Evolutionary conservation across 352 stramenopile genomes (phyloP), one percentile per base, ranked within the genome.

Genomic region (Pythium rhizo-oryzae): DNA sequence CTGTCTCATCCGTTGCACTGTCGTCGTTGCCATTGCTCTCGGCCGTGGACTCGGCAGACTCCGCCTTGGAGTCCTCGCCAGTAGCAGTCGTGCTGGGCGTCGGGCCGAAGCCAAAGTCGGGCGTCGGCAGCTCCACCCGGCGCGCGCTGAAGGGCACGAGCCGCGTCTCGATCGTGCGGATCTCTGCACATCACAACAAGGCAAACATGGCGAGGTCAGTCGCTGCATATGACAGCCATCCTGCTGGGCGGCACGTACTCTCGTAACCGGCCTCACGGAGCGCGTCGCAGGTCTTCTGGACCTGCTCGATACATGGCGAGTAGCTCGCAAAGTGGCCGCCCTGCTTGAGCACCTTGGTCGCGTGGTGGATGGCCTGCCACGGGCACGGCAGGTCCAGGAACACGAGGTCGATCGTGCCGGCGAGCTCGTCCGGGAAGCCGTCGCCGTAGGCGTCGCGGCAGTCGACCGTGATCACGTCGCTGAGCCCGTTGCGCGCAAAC

Each of bases 291-390:
- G 89, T 96, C 67, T 94, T 93, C 76, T 99, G 95, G 30, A 99
- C 97, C 77, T 99, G 98, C 81, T 99, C 98, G 56, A 99, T 98
- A 74, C 98, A 99, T 4, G 98, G 98, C 60, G 92, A 99, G 82
- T 99, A 99, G 28, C 89, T 98, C 50, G 96, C 97, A 55, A 99
- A 90, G 50, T 86, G 83, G 18, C 90, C 95, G 67, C 92, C 93
- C 43, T 92, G 81, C 77, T 98, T 98, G 39, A 99, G 82, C 73
- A 94, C 90, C 73, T 96, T 84, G 47, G 89, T 84, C 1, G 97
- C 97, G 76, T 99, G 92, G 21, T 83, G 80, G 21, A 99, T 89
- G 15, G 96, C 97, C 56, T 96, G 85, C 97, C 98, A 99, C 11
- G 98, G 98, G 72, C 97, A 97, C 2, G 98, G 98, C 60, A 99